Percentiles rank a stretch among this genome's conserved stretches.
Conservation (phyloP, 2,329 filamentous ascomycete species). For the Talaromyces verruculosus region DNA sequence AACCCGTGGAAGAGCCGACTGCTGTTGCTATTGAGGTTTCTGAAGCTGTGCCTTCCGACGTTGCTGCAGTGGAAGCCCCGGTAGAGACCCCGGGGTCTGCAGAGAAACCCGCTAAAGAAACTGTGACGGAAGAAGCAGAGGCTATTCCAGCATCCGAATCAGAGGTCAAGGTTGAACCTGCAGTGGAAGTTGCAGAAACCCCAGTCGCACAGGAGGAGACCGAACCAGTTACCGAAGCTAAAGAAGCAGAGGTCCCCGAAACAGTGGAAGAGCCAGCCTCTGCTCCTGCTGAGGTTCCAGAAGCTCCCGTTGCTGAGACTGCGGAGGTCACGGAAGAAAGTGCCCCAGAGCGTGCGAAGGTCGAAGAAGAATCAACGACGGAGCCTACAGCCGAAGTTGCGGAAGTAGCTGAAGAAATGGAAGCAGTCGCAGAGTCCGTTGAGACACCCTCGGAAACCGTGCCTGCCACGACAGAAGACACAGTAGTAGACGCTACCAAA, state of each 20-base stretch:
- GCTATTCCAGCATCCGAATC: background rate
- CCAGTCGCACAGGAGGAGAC: background rate
- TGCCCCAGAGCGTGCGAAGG: background rate
- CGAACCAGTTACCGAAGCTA: background rate
- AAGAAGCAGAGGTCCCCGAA: background rate
- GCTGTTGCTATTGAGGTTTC: background rate
- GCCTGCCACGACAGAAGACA: background rate
- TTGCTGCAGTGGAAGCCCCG: background rate
- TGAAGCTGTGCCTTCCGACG: background rate
- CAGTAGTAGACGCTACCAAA: background rate
- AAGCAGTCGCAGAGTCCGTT: background rate
- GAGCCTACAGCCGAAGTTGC: background rate
- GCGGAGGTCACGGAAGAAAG: background rate
- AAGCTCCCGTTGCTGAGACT: background rate
- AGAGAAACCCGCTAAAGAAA: background rate
- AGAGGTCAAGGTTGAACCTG: background rate
- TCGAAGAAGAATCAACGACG: constrained; percentile 2
- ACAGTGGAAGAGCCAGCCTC: background rate
- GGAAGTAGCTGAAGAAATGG: constrained; percentile 2
- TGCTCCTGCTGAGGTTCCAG: constrained; percentile 7
- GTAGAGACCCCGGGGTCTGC: background rate
- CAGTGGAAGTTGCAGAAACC: background rate
- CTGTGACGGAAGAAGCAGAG: background rate
- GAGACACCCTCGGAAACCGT: background rate
- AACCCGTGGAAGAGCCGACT: background rate